Evolutionary conservation across 1,284 basidiomycete genomes (phyloP).

Genomic region (Rhodotorula sp.): DNA sequence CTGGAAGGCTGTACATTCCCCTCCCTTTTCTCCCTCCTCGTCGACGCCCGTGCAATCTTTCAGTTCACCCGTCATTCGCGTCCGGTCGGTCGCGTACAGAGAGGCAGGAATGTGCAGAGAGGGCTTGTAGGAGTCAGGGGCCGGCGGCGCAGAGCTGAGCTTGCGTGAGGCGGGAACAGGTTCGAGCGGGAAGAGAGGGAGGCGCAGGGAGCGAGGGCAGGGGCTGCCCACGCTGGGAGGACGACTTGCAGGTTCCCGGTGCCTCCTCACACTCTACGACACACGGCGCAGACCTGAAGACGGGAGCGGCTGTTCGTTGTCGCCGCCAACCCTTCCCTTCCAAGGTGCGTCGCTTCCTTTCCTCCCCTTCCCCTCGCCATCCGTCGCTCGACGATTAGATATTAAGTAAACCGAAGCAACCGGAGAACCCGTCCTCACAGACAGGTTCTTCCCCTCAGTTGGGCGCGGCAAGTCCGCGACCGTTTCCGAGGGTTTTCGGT

Average conservation of each 20-base stretch:
- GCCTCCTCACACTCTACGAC: background rate
- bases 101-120: too few relatives aligned
- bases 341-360: background rate
- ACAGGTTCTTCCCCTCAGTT: background rate
- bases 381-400: conserved; percentile 2
- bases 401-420: conserved; percentile 17
- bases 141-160: too few relatives aligned
- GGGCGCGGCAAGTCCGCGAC: too few relatives aligned
- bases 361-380: background rate
- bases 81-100: background rate
- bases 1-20: conserved; percentile 23
- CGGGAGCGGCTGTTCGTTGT: background rate
- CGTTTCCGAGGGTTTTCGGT: too few relatives aligned
- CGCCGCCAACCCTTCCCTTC: background rate
- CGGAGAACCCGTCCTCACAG: background rate
- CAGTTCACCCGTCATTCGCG: background rate
- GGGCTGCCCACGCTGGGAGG: too few relatives aligned
- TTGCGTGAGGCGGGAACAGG: too few relatives aligned
- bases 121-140: too few relatives aligned
- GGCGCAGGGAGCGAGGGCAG: too few relatives aligned
- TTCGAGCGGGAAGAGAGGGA: too few relatives aligned
- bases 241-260: background rate
- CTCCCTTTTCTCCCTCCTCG: background rate
- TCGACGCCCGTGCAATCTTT: background rate
- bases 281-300: too few relatives aligned